phyloP scores from a whole-genome alignment of 2,329 filamentous ascomycete genomes.

The Pseudocercospora macadamiae region DNA sequence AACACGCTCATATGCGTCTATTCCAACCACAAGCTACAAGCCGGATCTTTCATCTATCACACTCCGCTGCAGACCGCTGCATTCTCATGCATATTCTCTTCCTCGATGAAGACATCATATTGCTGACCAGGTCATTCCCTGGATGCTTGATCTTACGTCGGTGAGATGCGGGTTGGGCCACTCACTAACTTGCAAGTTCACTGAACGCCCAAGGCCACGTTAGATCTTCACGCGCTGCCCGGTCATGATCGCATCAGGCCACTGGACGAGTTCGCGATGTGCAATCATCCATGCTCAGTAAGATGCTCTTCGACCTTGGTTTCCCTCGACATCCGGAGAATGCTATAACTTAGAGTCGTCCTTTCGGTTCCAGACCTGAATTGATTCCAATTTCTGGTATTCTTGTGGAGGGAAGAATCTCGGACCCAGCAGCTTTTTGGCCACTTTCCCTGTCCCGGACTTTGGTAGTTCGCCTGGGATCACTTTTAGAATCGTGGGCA shows the following conservation, averaged over 20 bases:
- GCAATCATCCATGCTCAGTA: too few relatives aligned
- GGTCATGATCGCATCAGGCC: too few relatives aligned
- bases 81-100: not conserved
- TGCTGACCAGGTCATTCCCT: not conserved
- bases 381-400: conserved; percentile 26
- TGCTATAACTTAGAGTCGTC: too few relatives aligned
- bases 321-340: too few relatives aligned
- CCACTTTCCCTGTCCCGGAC: conserved; percentile 54
- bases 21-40: conserved; percentile 7
- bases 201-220: too few relatives aligned
- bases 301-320: too few relatives aligned
- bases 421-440: conserved; percentile 48
- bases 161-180: too few relatives aligned
- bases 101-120: not conserved
- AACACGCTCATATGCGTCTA: conserved; percentile 4
- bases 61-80: not conserved
- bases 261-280: too few relatives aligned
- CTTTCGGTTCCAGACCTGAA: conserved; percentile 35
- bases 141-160: too few relatives aligned
- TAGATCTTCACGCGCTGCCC: too few relatives aligned
- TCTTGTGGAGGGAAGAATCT: conserved; percentile 34
- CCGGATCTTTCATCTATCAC: not conserved
- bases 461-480: conserved; percentile 53
- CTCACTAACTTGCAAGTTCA: too few relatives aligned
- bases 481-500: conserved; percentile 53